Evolutionary conservation across 192 early-diverging fungal species (phyloP).

Genomic region (Chytriomyces sp.): DNA sequence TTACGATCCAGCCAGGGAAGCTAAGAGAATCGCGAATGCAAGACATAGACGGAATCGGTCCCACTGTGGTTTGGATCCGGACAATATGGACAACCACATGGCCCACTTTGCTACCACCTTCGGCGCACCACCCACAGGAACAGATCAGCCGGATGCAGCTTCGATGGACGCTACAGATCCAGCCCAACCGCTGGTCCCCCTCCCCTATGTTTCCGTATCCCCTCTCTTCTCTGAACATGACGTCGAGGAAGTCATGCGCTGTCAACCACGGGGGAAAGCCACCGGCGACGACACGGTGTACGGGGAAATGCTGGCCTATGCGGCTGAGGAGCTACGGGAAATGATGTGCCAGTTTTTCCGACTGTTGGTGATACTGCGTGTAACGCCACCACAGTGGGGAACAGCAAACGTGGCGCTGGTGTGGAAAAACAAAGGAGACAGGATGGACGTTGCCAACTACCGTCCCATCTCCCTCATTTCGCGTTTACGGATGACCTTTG

Average conservation of each 20-base stretch:
- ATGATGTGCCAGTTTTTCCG: background rate
- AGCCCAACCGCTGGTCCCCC: background rate
- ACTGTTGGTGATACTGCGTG: background rate
- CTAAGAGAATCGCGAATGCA: background rate
- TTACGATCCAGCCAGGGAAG: background rate
- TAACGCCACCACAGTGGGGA: background rate
- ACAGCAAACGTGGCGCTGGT: background rate
- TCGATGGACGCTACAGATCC: background rate
- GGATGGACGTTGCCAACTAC: background rate
- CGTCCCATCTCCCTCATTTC: slow-evolving; percentile 1
- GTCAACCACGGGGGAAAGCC: background rate
- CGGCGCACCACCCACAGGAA: background rate
- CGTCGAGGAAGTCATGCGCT: background rate
- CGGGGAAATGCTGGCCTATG: background rate
- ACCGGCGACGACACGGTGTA: background rate
- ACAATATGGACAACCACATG: background rate
- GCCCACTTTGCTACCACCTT: background rate
- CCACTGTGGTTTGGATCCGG: background rate
- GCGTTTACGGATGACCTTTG: background rate
- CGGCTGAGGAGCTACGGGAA: background rate
- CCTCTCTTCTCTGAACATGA: background rate
- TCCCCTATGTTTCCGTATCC: background rate
- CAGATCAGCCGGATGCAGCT: background rate
- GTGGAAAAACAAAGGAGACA: background rate
- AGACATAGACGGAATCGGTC: background rate